Evolutionary conservation across 2,329 filamentous ascomycete species (phyloP).

Genomic region (Xylaria sp.): DNA sequence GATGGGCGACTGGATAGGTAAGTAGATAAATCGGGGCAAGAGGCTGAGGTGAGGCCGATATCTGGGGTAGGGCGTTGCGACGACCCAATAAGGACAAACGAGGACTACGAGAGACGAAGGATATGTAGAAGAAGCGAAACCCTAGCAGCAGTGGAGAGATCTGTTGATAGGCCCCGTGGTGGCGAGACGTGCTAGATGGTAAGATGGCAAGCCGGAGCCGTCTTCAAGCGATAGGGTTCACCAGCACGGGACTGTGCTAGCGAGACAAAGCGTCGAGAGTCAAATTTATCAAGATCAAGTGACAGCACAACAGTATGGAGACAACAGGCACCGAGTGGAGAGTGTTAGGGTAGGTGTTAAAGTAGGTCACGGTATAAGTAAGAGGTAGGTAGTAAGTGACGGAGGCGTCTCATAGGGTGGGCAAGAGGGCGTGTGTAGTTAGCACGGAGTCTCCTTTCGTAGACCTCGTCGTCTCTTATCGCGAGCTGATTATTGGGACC

Average conservation of each 20-base stretch:
- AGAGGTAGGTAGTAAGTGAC: slow-evolving; percentile 14
- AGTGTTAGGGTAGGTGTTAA: slow-evolving; percentile 21
- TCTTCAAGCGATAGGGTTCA: slow-evolving; percentile 18
- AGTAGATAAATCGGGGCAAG: slow-evolving; percentile 12
- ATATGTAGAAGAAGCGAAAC: slow-evolving; percentile 15
- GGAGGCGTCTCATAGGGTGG: slow-evolving; percentile 5
- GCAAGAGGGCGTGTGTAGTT: slow-evolving; percentile 14
- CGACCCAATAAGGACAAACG: slow-evolving; percentile 22
- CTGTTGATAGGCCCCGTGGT: slow-evolving; percentile 17
- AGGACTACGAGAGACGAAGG: slow-evolving; percentile 14
- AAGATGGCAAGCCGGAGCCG: slow-evolving; percentile 16
- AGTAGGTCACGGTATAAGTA: no score
- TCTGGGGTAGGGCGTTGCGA: slow-evolving; percentile 31
- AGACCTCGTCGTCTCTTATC: slow-evolving; percentile 33
- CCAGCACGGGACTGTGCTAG: slow-evolving; percentile 13
- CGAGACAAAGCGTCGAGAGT: slow-evolving; percentile 17
- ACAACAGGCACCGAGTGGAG: slow-evolving; percentile 26
- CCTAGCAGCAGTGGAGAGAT: neutral
- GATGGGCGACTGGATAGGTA: slow-evolving; percentile 21
- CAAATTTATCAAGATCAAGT: slow-evolving; percentile 31
- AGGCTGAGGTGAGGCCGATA: slow-evolving; percentile 37
- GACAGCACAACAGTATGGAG: slow-evolving; percentile 24
- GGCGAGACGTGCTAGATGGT: slow-evolving; percentile 16
- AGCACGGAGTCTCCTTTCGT: slow-evolving; percentile 18
- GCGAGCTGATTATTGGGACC: slow-evolving; percentile 30